Evolutionary conservation across 768 basidiomycete species (phyloP).

Genomic region (Hysterangium stoloniferum): DNA sequence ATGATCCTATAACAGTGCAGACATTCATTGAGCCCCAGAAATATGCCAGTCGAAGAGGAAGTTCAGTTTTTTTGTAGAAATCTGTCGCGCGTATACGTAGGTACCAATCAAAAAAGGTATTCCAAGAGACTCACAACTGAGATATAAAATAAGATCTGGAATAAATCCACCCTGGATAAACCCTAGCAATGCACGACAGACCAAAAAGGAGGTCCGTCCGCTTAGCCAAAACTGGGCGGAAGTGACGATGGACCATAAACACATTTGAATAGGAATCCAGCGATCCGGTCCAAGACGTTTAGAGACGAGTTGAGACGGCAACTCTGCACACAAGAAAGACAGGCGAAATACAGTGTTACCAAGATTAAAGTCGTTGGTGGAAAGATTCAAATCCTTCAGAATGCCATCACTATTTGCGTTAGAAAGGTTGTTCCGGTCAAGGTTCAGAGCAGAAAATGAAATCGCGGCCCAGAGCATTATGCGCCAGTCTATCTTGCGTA

Average conservation of each 20-base stretch:
- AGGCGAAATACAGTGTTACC: slow-evolving; percentile 49
- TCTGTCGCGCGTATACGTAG: slow-evolving; percentile 23
- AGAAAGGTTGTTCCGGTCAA: slow-evolving; percentile 45
- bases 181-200: slow-evolving; percentile 41
- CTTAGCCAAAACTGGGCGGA: slow-evolving; percentile 47
- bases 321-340: slow-evolving; percentile 45
- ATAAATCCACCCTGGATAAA: slow-evolving; percentile 45
- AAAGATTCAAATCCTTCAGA: slow-evolving; percentile 46
- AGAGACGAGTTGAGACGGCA: slow-evolving; percentile 56
- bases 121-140: slow-evolving; percentile 52
- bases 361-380: slow-evolving; percentile 48
- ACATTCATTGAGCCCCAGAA: slow-evolving; percentile 47
- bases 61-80: slow-evolving; percentile 53
- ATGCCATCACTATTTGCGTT: slow-evolving; percentile 56
- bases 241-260: slow-evolving; percentile 44
- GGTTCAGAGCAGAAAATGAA: slow-evolving; percentile 48
- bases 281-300: slow-evolving; percentile 56
- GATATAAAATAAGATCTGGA: slow-evolving; percentile 52
- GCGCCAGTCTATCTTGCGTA: slow-evolving; percentile 54
- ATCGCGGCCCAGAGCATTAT: slow-evolving; percentile 51
- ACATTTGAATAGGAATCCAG: slow-evolving; percentile 57
- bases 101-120: too few species aligned
- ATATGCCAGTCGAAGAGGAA: slow-evolving; percentile 46
- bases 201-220: slow-evolving; percentile 43
- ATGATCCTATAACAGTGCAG: slow-evolving; percentile 40